These are phyloP conservation scores for Neohortaea acidophila DNA, from an alignment of 495 filamentous ascomycete species.

Conservation along the genomic window DNA sequence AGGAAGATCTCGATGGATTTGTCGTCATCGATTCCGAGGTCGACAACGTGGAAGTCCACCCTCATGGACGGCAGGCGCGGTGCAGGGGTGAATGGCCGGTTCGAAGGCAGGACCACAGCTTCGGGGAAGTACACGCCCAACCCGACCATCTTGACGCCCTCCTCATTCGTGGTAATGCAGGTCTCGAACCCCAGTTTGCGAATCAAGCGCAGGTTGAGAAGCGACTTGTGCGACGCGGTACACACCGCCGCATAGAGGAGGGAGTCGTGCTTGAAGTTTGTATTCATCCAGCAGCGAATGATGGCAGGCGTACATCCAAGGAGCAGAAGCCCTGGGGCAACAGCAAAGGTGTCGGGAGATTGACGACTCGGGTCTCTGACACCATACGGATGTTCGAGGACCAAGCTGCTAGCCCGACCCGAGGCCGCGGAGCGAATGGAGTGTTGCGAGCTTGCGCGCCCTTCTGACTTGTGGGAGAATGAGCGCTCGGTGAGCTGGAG, in stretches of 20 bases:
- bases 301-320: slow-evolving; percentile 81
- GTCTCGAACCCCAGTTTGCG: slow-evolving; percentile 53
- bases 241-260: slow-evolving; percentile 85
- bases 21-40: slow-evolving; percentile 34
- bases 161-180: slow-evolving; percentile 42
- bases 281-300: slow-evolving; percentile 86
- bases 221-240: slow-evolving; percentile 77
- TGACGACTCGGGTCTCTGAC: slow-evolving; percentile 48
- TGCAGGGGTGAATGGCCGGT: slow-evolving; percentile 54
- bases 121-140: slow-evolving; percentile 79
- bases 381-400: slow-evolving; percentile 56
- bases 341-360: slow-evolving; percentile 48
- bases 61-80: slow-evolving; percentile 68
- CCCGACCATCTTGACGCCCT: slow-evolving; percentile 51
- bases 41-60: slow-evolving; percentile 58
- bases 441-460: slow-evolving; percentile 81
- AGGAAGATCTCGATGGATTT: slow-evolving; percentile 20
- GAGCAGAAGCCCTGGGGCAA: slow-evolving; percentile 67
- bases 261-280: slow-evolving; percentile 68
- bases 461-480: slow-evolving; percentile 87
- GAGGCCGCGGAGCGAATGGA: slow-evolving; percentile 51
- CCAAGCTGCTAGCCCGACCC: slow-evolving; percentile 69
- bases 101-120: slow-evolving; percentile 64
- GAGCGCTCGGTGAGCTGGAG: slow-evolving; percentile 79
- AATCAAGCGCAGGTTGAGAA: slow-evolving; percentile 55